Evolutionary conservation across 495 filamentous ascomycete species (phyloP), one percentile per base, ranked within the genome.

Genomic region (Acidomyces sp.): DNA sequence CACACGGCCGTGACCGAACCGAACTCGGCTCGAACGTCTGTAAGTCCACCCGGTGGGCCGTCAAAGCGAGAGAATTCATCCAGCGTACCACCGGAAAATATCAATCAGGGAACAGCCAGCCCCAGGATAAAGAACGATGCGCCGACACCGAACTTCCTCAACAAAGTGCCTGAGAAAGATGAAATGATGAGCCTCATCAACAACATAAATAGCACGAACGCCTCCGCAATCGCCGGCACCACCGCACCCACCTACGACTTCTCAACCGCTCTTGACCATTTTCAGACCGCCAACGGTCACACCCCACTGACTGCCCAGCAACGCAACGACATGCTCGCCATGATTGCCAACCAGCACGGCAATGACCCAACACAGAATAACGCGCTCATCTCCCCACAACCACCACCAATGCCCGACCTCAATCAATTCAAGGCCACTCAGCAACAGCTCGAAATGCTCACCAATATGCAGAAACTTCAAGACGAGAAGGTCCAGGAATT

Each of bases 161-260:
- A 41, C 32, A 31, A 41, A 22, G 29, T 52, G 6, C 51, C 55
- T 4, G 47, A 61, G 48, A 51, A 77, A 26, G 36, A 31, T 41
- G 78, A 82, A 45, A 93, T 94, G 64, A 82, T 93, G 75, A 84
- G 78, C 47, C 72, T 88, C 37, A 87, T 92, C 52, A 77, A 86
- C 35, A 78, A 79, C 48, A 72, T 78, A 39, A 88, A 86, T 55
- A 78, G 80, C 26, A 73, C 65, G 33, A 70, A 66, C 42, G 61
- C 61, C 22, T 61, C 60, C 46, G 59, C 58, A 33, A 66, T 47
- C 28, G 66, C 9, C 64, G 26, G 21, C 50, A 55, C n/a, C 13
- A 43, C 32, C 34, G 43, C 61, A 4, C 56, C 59, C 3, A 59
- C 55, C 17, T 65, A 78, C 48, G 78, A 92, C 51, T 80, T 93